Evolutionary conservation across 306 rosid genomes (phyloP), one percentile per base, ranked within the genome.

Genomic region (Quercus mongolica): DNA sequence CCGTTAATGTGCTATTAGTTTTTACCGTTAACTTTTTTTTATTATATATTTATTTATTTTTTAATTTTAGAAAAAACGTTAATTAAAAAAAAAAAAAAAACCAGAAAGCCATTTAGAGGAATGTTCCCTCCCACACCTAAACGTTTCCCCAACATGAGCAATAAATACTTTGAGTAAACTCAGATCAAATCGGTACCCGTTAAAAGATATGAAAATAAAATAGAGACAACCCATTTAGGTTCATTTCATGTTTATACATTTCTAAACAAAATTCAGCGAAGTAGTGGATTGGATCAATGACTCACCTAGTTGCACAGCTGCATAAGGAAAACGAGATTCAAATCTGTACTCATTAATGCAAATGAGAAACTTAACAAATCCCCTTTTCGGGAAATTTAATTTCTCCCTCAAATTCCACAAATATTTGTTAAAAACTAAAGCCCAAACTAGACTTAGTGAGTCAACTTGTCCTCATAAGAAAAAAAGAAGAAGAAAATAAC

Each of bases 391-490:
- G 56, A 31, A 68, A 26, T 68, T 33, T 35, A 38, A 4, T 23
- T 25, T 23, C 13, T 25, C 6, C 13, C 68, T 28, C 4, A 4
- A 58, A 3, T 58, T 49, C 54, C 54, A 49, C 4, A 49, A 49
- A 49, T 49, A 49, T 49, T 49, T 49, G 15, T 12, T 49, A 2
- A 46, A 49, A 49, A 49, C 54, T 49, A 4, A 74, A 20, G 46
- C 49, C 8, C 18, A 9, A 67, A 41, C 38, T 11, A 1, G 69
- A 71, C 84, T 72, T 78, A 23, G 9, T 73, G 88, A 82, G 75
- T 82, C 28, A 12, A 80, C 78, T 77, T 73, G 49, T 1, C 3
- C 5, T 3, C 3, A 38, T 0, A 38, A 38, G 46, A 8, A 38
- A 38, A 35, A 35, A 35, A 38, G 3, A 38, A 38, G 31, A 56